Evolutionary conservation across 768 basidiomycete genomes (phyloP).

Genomic region (Pleurotus djamor): DNA sequence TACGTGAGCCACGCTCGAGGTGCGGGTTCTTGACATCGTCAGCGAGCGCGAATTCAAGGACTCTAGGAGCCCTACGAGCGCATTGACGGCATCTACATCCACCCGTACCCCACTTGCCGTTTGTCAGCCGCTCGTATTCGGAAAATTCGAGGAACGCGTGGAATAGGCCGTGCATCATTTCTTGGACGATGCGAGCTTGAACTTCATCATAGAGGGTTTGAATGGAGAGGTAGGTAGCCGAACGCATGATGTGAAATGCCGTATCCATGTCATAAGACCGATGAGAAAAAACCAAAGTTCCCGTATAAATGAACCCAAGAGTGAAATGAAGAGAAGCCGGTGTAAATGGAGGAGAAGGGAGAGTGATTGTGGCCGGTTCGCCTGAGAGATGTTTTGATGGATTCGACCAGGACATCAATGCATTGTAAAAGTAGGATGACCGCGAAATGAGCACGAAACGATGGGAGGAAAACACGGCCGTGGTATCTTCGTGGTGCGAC

Average conservation of each 20-base stretch:
- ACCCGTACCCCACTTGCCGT: constrained; percentile 77
- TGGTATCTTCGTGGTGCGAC: constrained; percentile 63
- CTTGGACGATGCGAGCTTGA: constrained; percentile 79
- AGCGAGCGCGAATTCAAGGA: constrained; percentile 76
- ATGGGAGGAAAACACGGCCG: constrained; percentile 88
- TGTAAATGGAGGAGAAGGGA: constrained; percentile 93
- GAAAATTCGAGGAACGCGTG: constrained; percentile 79
- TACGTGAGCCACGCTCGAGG: constrained; percentile 69
- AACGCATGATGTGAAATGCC: constrained; percentile 84
- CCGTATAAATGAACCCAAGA: constrained; percentile 92
- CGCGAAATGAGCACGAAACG: constrained; percentile 91
- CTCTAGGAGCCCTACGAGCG: constrained; percentile 72
- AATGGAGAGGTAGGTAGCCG: constrained; percentile 78
- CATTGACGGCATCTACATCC: constrained; percentile 87
- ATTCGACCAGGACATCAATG: constrained; percentile 66
- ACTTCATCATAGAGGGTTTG: constrained; percentile 74
- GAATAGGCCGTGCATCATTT: constrained; percentile 90
- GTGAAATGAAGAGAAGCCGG: constrained; percentile 93
- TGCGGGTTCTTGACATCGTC: constrained; percentile 76
- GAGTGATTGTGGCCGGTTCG: constrained; percentile 59
- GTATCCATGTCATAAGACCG: constrained; percentile 91
- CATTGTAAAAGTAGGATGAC: constrained; percentile 81
- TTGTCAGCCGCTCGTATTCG: constrained; percentile 75
- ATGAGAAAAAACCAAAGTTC: constrained; percentile 91
- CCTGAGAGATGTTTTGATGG: constrained; percentile 18